Percentiles rank a stretch among this genome's conserved stretches.
These are phyloP conservation scores for Gnaphalium uliginosum DNA, from an alignment of 129 eudicot genomes.

Conservation along the genomic window DNA sequence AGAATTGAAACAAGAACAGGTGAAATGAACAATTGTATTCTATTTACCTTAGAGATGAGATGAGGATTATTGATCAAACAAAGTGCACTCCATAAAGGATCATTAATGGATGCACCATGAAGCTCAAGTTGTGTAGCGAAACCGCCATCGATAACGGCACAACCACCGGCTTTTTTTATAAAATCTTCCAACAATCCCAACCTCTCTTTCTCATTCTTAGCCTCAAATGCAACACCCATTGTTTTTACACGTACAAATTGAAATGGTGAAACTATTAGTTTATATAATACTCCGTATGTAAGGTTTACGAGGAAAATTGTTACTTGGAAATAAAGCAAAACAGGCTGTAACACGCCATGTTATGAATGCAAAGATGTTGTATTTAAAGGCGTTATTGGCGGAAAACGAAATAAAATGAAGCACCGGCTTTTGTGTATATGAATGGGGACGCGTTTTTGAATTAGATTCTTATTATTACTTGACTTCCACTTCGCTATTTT, in stretches of 20 bases:
- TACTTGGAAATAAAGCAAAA: neutral
- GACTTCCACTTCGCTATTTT: slow-evolving; percentile 41
- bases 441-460: slow-evolving; percentile 47
- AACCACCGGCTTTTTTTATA: slow-evolving; percentile 72
- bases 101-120: slow-evolving; percentile 79
- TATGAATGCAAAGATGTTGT: neutral
- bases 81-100: slow-evolving; percentile 86
- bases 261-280: neutral
- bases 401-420: slow-evolving; percentile 15
- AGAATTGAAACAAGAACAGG: neutral
- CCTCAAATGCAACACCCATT: slow-evolving; percentile 30
- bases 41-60: slow-evolving; percentile 55
- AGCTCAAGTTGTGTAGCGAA: slow-evolving; percentile 82
- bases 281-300: neutral
- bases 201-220: slow-evolving; percentile 1
- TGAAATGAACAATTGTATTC: neutral
- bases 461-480: slow-evolving; percentile 53
- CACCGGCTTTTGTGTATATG: slow-evolving; percentile 22
- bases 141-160: slow-evolving; percentile 85
- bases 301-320: neutral
- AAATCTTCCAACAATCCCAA: slow-evolving; percentile 54
- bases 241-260: neutral
- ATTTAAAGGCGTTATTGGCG: slow-evolving; percentile 32
- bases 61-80: slow-evolving; percentile 74
- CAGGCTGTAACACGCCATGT: slow-evolving; percentile 23